Percentiles rank a stretch among this genome's conserved stretches.
phyloP scores from a whole-genome alignment of 1,284 basidiomycete genomes.

The Puccinia coronata region DNA sequence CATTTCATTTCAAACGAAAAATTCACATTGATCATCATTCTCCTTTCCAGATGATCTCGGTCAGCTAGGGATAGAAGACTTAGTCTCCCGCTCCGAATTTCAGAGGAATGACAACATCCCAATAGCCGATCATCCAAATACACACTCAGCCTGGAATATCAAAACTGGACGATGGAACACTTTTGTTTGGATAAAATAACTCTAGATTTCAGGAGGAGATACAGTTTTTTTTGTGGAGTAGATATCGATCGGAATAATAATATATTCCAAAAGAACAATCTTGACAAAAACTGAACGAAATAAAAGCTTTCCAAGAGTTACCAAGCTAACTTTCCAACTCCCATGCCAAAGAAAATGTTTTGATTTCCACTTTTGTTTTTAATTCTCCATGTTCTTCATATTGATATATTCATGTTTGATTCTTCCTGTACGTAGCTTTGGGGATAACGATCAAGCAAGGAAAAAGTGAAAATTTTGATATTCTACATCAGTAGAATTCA shows the following conservation, averaged over 20 bases:
- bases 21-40: neutral
- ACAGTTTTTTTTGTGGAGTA: neutral
- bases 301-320: neutral
- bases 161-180: slow-evolving; percentile 29
- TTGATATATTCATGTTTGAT: neutral
- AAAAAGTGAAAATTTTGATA: neutral
- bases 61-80: slow-evolving; percentile 27
- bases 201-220: neutral
- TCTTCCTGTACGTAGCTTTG: neutral
- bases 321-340: neutral
- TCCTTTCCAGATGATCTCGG: slow-evolving; percentile 25
- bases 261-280: neutral
- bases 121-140: neutral
- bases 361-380: neutral
- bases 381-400: neutral
- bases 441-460: neutral
- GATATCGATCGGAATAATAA: neutral
- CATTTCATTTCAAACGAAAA: neutral
- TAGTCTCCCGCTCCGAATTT: slow-evolving; percentile 6
- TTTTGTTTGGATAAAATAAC: slow-evolving; percentile 5
- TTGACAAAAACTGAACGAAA: neutral
- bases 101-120: neutral
- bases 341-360: neutral
- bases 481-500: neutral
- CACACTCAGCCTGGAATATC: neutral